Evolutionary conservation across 169 alveolate species (phyloP), one percentile per base, ranked within the genome.

Genomic region (Eimeria zaria): DNA sequence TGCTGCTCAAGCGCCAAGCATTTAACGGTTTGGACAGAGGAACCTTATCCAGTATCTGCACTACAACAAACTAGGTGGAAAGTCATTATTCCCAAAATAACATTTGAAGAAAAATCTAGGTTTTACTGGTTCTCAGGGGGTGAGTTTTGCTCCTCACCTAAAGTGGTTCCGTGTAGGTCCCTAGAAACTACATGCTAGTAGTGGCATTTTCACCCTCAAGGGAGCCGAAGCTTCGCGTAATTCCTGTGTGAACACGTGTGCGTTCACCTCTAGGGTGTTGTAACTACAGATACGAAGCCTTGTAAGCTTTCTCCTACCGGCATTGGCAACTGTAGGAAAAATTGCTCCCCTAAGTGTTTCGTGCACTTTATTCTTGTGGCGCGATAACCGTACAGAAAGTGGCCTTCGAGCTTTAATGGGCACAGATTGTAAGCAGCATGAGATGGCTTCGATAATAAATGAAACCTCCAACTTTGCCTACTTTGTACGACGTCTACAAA

Each of bases 351-450:
- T n/a, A 27, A 22, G 1, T 7, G 78, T 1, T 30, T 33, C 48
- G 22, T 69, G 0, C 4, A 11, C 46, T 9, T 33, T 24, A 1
- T 1, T 69, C 16, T 22, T 69, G 78, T 9, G 46, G 78, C 78
- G 0, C 27, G 46, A 14, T 33, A 3, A 30, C 24, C 4, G 44
- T 33, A 30, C 48, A 33, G 27, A 60, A 16, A 18, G 76, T 27
- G 14, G 11, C 16, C 27, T 69, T 16, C 11, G 48, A 30, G 58
- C 41, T 76, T 58, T 39, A 18, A 36, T 76, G 39, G 24, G 85
- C 58, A 7, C 60, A 76, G 85, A 44, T 76, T 41, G 85, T 76
- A 76, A 41, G 85, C 16, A 76, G 22, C 78, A 33, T 69, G 78
- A 11, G 41, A 14, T 22, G 78, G 11, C 27, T 33, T 33, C 46